Base-by-base conservation (phyloP, 2,329 filamentous ascomycete genomes). In the Dactylellina drechsleri region DNA sequence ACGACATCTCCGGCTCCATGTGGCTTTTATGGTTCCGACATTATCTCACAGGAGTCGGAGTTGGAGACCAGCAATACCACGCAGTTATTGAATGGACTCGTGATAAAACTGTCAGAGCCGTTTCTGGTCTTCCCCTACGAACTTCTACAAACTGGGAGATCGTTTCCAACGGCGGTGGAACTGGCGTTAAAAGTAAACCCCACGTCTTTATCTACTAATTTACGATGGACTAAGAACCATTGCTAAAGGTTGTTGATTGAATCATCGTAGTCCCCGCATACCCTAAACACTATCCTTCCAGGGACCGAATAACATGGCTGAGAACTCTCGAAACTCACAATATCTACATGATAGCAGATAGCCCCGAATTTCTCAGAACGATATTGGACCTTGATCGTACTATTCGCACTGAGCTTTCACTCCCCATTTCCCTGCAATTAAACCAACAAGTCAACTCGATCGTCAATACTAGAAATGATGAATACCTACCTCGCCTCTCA, bases 11-110 rank as follows among this genome's bases (percentile, higher is more conserved):
- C 16, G 70, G 70, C 61, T 74, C 70, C 13, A 67, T 74, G 62
- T 74, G 70, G 70, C 64, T 74, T 23, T 58, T 74, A 6, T 74
- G 70, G 70, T 74, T 74, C 62, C 66, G 70, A 45, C 70, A 74
- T 23, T 64, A 62, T 49, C 45, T 74, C 28, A 74, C 70, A 36
- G 70, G 70, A 67, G 70, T 74, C 43, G 70, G 70, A 28, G 62
- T 74, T 15, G 70, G 70, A 49, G 58, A 74, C 45, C 70, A 74
- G 52, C 61, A 74, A 59, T 66, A 67, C 16, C 70, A 74, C 20
- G 70, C 70, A 62, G 57, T 74, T 31, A 57, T 74, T 50, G 70
- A 74, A 45, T 74, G 62, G 62, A 74, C 70, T 62, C 62, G 41
- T n/a, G 62, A 67, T 10, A 74, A 67, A 26, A 74, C 70, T 31